These are phyloP conservation scores for Verticillium isaacii DNA, from an alignment of 2,329 filamentous ascomycete genomes.

Conservation along the genomic window DNA sequence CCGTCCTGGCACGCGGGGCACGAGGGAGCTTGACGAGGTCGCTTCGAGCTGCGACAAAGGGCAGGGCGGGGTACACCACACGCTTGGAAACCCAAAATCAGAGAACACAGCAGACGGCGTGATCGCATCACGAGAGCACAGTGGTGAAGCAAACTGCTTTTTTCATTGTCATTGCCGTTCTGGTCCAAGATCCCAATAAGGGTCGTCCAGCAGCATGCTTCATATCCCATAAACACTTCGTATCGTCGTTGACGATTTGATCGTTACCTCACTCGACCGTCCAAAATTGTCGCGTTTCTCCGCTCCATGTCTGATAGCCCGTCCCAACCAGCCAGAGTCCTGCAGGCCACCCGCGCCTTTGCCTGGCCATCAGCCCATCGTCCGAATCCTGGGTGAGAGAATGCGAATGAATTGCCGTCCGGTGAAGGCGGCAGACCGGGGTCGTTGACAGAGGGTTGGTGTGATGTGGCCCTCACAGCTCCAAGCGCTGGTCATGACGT, in stretches of 20 bases:
- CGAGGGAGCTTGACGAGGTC: background rate
- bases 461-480: conserved; percentile 3
- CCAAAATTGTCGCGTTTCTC: background rate
- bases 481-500: conserved; percentile 5
- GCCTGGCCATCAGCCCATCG: background rate
- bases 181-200: conserved; percentile 1
- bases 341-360: background rate
- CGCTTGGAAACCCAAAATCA: background rate
- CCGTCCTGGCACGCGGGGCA: background rate
- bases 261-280: conserved; percentile 2
- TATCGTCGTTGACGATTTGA: conserved; percentile 3
- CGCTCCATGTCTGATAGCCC: background rate
- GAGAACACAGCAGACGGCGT: too few species aligned
- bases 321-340: background rate
- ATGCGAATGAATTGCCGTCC: background rate
- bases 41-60: background rate
- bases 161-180: conserved; percentile 3
- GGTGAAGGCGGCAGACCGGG: background rate
- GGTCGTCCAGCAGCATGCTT: conserved; percentile 1
- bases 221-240: conserved; percentile 3
- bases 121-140: background rate
- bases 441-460: background rate
- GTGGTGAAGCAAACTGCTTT: conserved; percentile 1
- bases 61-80: background rate
- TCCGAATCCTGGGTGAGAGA: background rate